Evolutionary conservation across 2,329 filamentous ascomycete genomes (phyloP), one percentile per base, ranked within the genome.

Genomic region (Hypomyces rosellus): DNA sequence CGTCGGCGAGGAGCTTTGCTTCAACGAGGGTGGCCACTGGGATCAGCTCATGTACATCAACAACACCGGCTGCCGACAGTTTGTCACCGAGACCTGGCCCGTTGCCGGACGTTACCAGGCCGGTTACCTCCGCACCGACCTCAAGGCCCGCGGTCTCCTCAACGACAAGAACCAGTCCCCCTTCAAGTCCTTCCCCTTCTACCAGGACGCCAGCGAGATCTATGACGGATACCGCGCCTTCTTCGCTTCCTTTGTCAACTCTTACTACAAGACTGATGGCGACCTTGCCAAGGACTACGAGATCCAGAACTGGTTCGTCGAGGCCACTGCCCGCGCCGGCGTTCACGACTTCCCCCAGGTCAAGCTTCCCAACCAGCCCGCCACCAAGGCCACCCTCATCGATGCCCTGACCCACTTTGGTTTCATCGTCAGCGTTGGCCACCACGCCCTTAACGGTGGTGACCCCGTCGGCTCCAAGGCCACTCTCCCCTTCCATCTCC

Each of bases 361-460:
- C 5, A 53, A 56, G 25, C 30, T 51, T 0, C 58, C 59, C 2
- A 53, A 44, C 30, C 14, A 34, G 18, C 37, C 22, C 12, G 48
- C 48, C 8, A 48, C 37, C n/a, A 54, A 61, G 34, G 58, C 39
- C 13, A 49, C 61, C 2, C 63, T 75, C 7, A 59, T 72, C 45
- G 67, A 69, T 36, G 56, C 73, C n/a, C 63, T 76, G 9, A 69
- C 72, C 1, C 72, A 61, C 49, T 54, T 61, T 22, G 58, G 43
- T n/a, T 60, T 56, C 66, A 3, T 63, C 63, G 15, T 62, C 63
- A 2, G 53, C 9, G 55, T 61, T 15, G 50, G 45, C 22, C 73
- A 76, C 53, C 71, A 73, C 52, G 60, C 66, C 3, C 61, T 72
- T 54, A 75, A 74, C 61, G 69, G 68, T 8, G 70, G 69, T 50